Percentiles rank a stretch among this genome's conserved stretches.
These are phyloP conservation scores for Macrotyloma uniflorum DNA, from an alignment of 306 rosid genomes.

Conservation along the genomic window DNA sequence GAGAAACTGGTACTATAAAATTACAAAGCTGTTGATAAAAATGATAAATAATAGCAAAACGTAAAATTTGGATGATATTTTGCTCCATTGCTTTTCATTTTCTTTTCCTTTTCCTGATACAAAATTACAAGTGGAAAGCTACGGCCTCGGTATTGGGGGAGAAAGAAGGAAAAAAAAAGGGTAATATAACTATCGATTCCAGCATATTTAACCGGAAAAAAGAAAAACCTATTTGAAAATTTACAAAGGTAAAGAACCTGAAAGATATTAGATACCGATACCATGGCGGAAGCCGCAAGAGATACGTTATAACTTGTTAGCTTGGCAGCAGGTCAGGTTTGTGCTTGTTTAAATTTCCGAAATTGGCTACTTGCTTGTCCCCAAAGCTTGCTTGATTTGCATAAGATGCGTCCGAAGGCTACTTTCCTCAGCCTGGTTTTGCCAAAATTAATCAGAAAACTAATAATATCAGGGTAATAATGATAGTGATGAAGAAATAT, in stretches of 20 bases:
- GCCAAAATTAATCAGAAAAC: constrained; percentile 36
- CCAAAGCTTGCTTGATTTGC: constrained; percentile 63
- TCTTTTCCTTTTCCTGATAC: constrained; percentile 45
- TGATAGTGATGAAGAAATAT: constrained; percentile 4
- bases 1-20: neutral
- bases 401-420: constrained; percentile 76
- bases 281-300: constrained; percentile 35
- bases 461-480: neutral
- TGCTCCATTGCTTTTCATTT: constrained; percentile 47
- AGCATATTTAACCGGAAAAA: constrained; percentile 2
- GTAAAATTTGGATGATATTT: constrained; percentile 29
- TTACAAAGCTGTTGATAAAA: neutral
- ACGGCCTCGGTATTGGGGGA: constrained; percentile 39
- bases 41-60: constrained; percentile 10
- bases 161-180: neutral
- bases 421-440: constrained; percentile 71
- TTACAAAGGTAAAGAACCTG: constrained; percentile 51
- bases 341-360: constrained; percentile 41
- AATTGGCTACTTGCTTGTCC: constrained; percentile 40
- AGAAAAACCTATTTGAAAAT: constrained; percentile 35
- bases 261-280: constrained; percentile 24
- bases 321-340: constrained; percentile 48
- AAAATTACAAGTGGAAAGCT: constrained; percentile 56
- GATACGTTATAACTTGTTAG: constrained; percentile 29
- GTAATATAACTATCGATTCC: constrained; percentile 40